Evolutionary conservation across 768 basidiomycete genomes (phyloP), one percentile per base, ranked within the genome.

Genomic region (Boletellus ananas): DNA sequence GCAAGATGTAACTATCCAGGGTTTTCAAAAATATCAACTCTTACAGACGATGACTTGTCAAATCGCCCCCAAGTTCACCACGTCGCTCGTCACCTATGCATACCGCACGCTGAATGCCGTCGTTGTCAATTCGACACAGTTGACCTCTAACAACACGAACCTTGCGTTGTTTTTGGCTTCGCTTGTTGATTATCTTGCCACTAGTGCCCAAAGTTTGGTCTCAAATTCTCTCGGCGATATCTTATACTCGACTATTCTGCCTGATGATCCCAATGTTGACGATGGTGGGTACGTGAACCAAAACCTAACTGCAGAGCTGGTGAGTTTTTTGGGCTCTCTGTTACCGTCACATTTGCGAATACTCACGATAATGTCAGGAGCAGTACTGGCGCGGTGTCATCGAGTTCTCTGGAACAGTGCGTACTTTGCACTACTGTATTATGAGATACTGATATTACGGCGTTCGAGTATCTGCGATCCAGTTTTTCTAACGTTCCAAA

Each of bases 211-310:
- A 18, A 39, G 58, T 6, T 34, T 60, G 38, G 34, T 37, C 6
- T 31, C 50, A 1, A 62, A 62, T 14, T 11, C 53, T 0, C 49
- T 63, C 10, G 61, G 58, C 2, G 61, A 62, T 36, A 55, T 55
- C 16, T 17, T 63, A 12, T 58, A 54, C 33, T 49, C 61, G 0
- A 45, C 57, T 12, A 17, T 25, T 18, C 17, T 25, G 16, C 12
- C 34, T 25, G 17, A 14, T 23, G 13, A 35, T 18, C 33, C 17
- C 12, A 20, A 14, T 2, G 5, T 25, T 6, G 7, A 25, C 23
- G 7, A 25, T 25, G 7, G 23, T 25, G 23, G 23, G 23, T 25
- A 4, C 23, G 7, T 25, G 23, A 4, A 25, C 4, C 23, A 6
- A 25, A 25, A 25, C 7, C 7, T 25, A 25, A 25, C 23, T 25